Evolutionary conservation across 371 early-diverging fungal genomes (phyloP).

Genomic region (Haplosporangium sp.): DNA sequence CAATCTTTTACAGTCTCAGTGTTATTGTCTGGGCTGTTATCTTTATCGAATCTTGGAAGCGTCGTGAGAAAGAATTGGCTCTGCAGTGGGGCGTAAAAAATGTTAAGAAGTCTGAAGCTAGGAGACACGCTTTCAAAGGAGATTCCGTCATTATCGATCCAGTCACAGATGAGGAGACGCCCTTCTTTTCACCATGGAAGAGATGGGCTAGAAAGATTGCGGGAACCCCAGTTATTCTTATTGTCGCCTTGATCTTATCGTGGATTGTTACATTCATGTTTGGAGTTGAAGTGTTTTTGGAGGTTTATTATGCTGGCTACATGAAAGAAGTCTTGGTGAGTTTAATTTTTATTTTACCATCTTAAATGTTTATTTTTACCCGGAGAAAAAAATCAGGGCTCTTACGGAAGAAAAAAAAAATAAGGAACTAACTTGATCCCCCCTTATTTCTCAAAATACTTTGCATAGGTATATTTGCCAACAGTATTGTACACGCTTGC

Average conservation of each 20-base stretch:
- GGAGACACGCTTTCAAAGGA: slow-evolving; percentile 75
- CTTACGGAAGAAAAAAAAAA: too few species aligned
- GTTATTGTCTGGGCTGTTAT: slow-evolving; percentile 79
- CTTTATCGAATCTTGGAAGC: slow-evolving; percentile 84
- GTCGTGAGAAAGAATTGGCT: slow-evolving; percentile 76
- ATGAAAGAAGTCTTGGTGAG: slow-evolving; percentile 52
- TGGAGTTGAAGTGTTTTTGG: slow-evolving; percentile 77
- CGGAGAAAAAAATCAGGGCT: too few species aligned
- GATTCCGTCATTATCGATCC: slow-evolving; percentile 69
- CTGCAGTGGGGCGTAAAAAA: slow-evolving; percentile 81
- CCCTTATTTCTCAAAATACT: slow-evolving; percentile 3
- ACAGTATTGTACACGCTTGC: slow-evolving; percentile 76
- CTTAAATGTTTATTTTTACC: too few species aligned
- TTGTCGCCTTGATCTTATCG: slow-evolving; percentile 71
- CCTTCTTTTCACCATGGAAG: slow-evolving; percentile 75
- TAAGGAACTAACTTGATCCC: background rate
- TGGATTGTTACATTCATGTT: slow-evolving; percentile 76
- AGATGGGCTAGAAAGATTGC: slow-evolving; percentile 71
- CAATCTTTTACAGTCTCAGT: slow-evolving; percentile 71
- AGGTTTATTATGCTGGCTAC: slow-evolving; percentile 86
- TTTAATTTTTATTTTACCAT: background rate
- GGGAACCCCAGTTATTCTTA: slow-evolving; percentile 71
- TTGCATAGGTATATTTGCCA: slow-evolving; percentile 73
- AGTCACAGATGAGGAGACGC: slow-evolving; percentile 77
- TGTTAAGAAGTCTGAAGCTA: slow-evolving; percentile 67